A percentile compares a stretch with the other conserved stretches of the same genome.
These are phyloP conservation scores for Hyparrhenia diplandra DNA, from an alignment of 176 grass and related monocot genomes.

Conservation along the genomic window DNA sequence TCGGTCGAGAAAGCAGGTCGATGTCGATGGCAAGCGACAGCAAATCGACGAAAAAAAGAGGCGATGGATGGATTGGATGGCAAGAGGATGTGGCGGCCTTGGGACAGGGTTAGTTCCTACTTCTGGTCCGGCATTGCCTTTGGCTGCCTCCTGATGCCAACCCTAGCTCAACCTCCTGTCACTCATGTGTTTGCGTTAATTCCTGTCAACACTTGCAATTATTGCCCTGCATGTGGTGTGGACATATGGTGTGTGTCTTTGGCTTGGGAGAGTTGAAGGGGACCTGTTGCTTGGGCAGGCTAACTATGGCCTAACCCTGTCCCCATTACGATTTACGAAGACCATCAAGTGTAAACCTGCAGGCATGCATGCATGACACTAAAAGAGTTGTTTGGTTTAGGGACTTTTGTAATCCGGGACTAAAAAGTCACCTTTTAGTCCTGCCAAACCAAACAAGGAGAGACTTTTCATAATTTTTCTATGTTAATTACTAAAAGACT, in stretches of 20 bases:
- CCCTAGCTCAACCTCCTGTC: too few species aligned
- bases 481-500: too few species aligned
- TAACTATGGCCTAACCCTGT: conserved; percentile 29
- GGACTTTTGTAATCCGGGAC: too few species aligned
- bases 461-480: too few species aligned
- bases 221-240: neutral
- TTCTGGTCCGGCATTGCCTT: neutral
- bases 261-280: conserved; percentile 25
- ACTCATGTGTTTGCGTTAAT: neutral
- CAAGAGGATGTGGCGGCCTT: neutral
- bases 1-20: neutral
- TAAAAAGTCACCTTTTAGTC: too few species aligned
- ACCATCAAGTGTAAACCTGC: neutral
- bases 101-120: neutral
- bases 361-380: too few species aligned
- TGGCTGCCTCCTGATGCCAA: neutral
- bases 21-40: conserved; percentile 25
- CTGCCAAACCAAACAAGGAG: too few species aligned
- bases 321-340: conserved; percentile 28
- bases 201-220: conserved; percentile 18
- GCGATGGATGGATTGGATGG: neutral
- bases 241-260: neutral
- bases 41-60: conserved; percentile 25
- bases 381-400: too few species aligned
- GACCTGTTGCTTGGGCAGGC: conserved; percentile 44